phyloP scores from a whole-genome alignment of 169 alveolate genomes.

The Eimeria praecox region DNA sequence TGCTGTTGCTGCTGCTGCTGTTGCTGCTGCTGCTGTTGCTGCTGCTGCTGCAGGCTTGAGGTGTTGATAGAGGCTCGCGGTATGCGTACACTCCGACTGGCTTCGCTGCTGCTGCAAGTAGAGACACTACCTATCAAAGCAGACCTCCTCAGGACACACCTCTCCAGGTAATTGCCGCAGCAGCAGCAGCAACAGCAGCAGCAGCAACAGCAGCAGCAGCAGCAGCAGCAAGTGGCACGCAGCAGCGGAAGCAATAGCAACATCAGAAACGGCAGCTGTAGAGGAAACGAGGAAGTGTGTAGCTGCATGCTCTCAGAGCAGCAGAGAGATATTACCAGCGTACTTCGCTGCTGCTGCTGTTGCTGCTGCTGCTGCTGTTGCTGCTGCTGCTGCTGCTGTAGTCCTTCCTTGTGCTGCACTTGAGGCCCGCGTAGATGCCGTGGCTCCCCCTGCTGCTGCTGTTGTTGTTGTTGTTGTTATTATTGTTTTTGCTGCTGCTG shows the following conservation, averaged over 20 bases:
- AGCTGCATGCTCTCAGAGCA: neutral
- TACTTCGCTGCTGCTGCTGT: neutral
- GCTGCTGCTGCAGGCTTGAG: constrained; percentile 68
- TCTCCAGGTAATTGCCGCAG: constrained; percentile 65
- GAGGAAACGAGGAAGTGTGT: neutral
- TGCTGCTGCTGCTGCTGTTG: neutral
- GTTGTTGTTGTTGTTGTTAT: constrained; percentile 33
- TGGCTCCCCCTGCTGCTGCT: neutral
- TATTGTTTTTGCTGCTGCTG: neutral
- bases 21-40: constrained; percentile 47
- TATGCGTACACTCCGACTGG: constrained; percentile 54
- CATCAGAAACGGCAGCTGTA: too few relatives aligned
- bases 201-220: constrained; percentile 22
- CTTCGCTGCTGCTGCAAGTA: constrained; percentile 76
- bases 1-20: constrained; percentile 56
- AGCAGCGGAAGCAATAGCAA: constrained; percentile 32
- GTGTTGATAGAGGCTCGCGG: constrained; percentile 65
- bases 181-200: constrained; percentile 53
- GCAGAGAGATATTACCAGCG: neutral
- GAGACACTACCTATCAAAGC: constrained; percentile 84
- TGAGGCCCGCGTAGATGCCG: neutral
- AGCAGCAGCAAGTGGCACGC: neutral
- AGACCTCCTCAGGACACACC: constrained; percentile 82
- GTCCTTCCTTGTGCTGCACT: neutral
- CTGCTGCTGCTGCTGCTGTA: constrained; percentile 51